phyloP scores from a whole-genome alignment of 192 early-diverging fungal species.

The Paraglomus occultum region DNA sequence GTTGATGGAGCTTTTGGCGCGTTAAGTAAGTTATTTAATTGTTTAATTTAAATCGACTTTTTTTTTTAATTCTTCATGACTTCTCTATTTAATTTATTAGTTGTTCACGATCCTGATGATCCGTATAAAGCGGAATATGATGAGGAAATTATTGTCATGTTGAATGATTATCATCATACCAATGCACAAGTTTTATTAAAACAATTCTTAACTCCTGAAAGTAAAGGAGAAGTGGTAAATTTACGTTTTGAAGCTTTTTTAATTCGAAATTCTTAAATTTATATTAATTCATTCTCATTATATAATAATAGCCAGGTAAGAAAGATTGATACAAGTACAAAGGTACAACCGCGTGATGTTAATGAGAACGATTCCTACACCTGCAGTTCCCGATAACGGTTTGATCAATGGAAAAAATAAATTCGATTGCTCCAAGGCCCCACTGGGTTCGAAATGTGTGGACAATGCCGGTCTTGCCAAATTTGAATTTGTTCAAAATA shows the following conservation, averaged over 20 bases:
- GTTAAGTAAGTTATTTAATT: slow-evolving; percentile 31
- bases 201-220: slow-evolving; percentile 31
- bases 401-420: slow-evolving; percentile 49
- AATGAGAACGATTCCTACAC: slow-evolving; percentile 6
- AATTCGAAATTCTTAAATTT: slow-evolving; percentile 31
- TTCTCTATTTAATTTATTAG: slow-evolving; percentile 30
- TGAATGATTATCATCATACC: slow-evolving; percentile 40
- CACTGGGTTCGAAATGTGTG: slow-evolving; percentile 24
- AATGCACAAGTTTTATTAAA: slow-evolving; percentile 37
- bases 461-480: slow-evolving; percentile 28
- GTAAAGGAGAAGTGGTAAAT: slow-evolving; percentile 33
- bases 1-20: slow-evolving; percentile 37
- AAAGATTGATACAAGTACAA: slow-evolving; percentile 29
- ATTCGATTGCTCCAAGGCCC: slow-evolving; percentile 39
- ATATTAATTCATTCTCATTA: slow-evolving; percentile 32
- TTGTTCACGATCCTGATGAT: slow-evolving; percentile 38
- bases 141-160: slow-evolving; percentile 44
- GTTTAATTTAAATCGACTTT: slow-evolving; percentile 29
- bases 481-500: slow-evolving; percentile 34
- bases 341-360: slow-evolving; percentile 24
- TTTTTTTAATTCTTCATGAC: slow-evolving; percentile 5
- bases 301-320: slow-evolving; percentile 33
- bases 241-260: slow-evolving; percentile 28
- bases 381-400: slow-evolving; percentile 45
- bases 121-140: slow-evolving; percentile 37